These are phyloP conservation scores for Nitzschia sp. DNA, from an alignment of 108 stramenopile species.

Conservation along the genomic window DNA sequence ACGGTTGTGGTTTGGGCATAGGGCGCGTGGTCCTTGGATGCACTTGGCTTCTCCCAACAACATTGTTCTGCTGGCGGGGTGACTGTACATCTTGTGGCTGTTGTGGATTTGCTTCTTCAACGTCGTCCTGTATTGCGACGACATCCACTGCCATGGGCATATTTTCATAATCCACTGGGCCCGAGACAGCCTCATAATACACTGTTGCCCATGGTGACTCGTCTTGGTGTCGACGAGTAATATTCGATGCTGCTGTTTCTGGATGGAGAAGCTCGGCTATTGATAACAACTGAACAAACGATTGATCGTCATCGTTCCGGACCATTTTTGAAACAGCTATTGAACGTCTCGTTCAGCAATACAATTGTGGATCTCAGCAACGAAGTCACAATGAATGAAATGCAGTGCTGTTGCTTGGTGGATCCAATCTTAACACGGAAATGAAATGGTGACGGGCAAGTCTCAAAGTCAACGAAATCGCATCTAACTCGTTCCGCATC, in stretches of 20 bases:
- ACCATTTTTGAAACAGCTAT: no score
- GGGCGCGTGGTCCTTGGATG: not conserved
- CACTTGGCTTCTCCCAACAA: not conserved
- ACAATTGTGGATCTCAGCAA: no score
- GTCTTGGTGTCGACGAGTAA: not conserved
- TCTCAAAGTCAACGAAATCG: no score
- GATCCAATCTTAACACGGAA: no score
- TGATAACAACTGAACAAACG: not conserved
- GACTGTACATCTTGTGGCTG: not conserved
- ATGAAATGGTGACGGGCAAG: no score
- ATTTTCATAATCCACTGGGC: not conserved
- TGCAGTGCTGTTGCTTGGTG: no score
- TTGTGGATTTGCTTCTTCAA: constrained; percentile 2
- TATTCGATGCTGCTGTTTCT: not conserved
- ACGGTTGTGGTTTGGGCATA: constrained; percentile 4
- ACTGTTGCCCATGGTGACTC: constrained; percentile 11
- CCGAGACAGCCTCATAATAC: constrained; percentile 14
- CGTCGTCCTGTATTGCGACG: constrained; percentile 3
- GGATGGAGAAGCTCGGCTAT: constrained; percentile 6
- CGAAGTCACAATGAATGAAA: no score
- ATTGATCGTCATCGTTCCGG: constrained; percentile 5
- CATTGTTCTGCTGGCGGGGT: not conserved
- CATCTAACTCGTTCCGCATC: no score
- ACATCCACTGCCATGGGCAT: constrained; percentile 15
- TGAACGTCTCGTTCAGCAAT: no score